phyloP scores from a whole-genome alignment of 129 eudicot species.

The Sambucus nigra region DNA sequence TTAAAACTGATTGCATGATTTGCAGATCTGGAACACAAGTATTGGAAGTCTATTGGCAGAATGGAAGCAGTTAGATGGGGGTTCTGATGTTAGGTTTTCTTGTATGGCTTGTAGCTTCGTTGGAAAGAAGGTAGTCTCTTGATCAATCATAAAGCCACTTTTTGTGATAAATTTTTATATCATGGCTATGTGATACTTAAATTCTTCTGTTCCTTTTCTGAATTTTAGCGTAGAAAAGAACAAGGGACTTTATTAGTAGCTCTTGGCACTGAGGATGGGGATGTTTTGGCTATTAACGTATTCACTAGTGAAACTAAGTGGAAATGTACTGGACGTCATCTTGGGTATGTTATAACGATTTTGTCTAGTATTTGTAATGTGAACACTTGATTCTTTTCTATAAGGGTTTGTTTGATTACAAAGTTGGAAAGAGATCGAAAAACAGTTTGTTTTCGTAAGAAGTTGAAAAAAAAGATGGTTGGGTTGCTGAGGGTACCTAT shows the following conservation, averaged over 20 bases:
- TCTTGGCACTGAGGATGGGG: slow-evolving; percentile 35
- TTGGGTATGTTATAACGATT: slow-evolving; percentile 30
- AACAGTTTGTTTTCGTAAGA: too few relatives aligned
- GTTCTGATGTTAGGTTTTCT: slow-evolving; percentile 18
- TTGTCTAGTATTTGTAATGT: slow-evolving; percentile 1
- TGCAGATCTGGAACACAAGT: slow-evolving; percentile 55
- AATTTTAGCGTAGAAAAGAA: slow-evolving; percentile 35
- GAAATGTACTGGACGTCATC: slow-evolving; percentile 36
- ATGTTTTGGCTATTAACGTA: slow-evolving; percentile 26
- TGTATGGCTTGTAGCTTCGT: slow-evolving; percentile 35
- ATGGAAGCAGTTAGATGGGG: slow-evolving; percentile 35
- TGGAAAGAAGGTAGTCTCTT: slow-evolving; percentile 45
- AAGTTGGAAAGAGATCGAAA: too few relatives aligned
- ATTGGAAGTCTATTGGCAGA: slow-evolving; percentile 37
- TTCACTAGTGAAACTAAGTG: slow-evolving; percentile 30
- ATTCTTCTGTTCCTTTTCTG: neutral
- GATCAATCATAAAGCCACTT: too few relatives aligned
- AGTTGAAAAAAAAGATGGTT: too few relatives aligned
- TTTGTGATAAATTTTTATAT: neutral
- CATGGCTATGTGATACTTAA: neutral
- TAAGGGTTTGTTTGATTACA: too few relatives aligned
- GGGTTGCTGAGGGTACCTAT: too few relatives aligned
- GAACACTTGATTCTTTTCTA: neutral
- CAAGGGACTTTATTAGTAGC: slow-evolving; percentile 38
- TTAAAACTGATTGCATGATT: neutral